These are phyloP conservation scores for Hypoxylon sp. DNA, from an alignment of 2,329 filamentous ascomycete species.

Conservation along the genomic window DNA sequence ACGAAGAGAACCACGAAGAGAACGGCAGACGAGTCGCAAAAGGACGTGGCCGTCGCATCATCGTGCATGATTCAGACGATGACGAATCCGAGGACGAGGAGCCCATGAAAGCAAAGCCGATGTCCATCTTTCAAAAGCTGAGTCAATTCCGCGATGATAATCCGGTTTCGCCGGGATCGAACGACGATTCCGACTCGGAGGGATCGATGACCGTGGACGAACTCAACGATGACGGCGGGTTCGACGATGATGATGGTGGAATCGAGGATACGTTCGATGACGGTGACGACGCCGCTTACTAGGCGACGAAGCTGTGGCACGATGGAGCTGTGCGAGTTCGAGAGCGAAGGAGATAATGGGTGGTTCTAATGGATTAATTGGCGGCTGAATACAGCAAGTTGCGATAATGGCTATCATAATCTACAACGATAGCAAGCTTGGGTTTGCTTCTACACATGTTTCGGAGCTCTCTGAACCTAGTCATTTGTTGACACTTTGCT, in stretches of 20 bases:
- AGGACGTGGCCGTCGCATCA: neutral
- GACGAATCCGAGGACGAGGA: slow-evolving; percentile 35
- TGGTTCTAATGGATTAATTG: neutral
- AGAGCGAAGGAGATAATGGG: slow-evolving; percentile 23
- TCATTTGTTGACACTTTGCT: neutral
- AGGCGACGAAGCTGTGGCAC: slow-evolving; percentile 33
- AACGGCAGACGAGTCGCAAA: slow-evolving; percentile 8
- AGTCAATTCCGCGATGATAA: slow-evolving; percentile 37
- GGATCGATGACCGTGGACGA: slow-evolving; percentile 26
- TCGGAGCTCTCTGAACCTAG: neutral
- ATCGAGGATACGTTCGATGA: neutral
- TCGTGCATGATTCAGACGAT: slow-evolving; percentile 9
- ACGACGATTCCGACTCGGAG: slow-evolving; percentile 24
- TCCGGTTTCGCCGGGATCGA: slow-evolving; percentile 28
- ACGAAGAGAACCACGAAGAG: no score
- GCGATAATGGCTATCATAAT: neutral
- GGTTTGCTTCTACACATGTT: neutral
- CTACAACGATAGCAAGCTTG: neutral
- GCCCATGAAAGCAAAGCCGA: slow-evolving; percentile 27
- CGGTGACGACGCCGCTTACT: slow-evolving; percentile 11
- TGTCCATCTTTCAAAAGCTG: slow-evolving; percentile 42
- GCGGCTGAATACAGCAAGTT: neutral
- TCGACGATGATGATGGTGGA: neutral
- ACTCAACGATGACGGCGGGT: slow-evolving; percentile 14
- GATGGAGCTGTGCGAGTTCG: slow-evolving; percentile 9